phyloP scores from a whole-genome alignment of 2,329 filamentous ascomycete species.

The Passalora sequoiae region DNA sequence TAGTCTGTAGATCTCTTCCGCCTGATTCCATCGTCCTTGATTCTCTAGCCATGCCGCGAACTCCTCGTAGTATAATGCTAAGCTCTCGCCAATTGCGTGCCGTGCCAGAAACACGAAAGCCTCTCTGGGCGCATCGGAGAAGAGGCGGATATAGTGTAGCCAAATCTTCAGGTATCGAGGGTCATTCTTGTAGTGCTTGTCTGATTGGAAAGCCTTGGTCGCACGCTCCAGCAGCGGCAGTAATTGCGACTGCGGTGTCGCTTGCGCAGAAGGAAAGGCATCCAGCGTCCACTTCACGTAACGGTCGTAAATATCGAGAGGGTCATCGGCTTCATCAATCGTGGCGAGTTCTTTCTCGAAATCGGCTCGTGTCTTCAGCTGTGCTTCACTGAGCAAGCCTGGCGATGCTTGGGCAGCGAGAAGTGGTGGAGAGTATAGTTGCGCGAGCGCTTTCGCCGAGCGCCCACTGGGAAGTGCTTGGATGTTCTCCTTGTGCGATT shows the following conservation, averaged over 20 bases:
- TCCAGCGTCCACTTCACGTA: slow-evolving; percentile 97
- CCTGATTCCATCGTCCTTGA: slow-evolving; percentile 78
- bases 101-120: slow-evolving; percentile 86
- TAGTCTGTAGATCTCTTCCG: slow-evolving; percentile 86
- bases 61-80: slow-evolving; percentile 94
- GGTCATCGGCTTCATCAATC: slow-evolving; percentile 85
- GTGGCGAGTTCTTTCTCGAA: slow-evolving; percentile 78
- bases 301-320: slow-evolving; percentile 89
- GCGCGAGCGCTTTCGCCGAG: slow-evolving; percentile 81
- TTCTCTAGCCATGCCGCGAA: slow-evolving; percentile 90
- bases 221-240: slow-evolving; percentile 85
- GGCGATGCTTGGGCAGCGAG: slow-evolving; percentile 43
- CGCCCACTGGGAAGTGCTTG: slow-evolving; percentile 82
- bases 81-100: slow-evolving; percentile 76
- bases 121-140: slow-evolving; percentile 88
- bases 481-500: slow-evolving; percentile 96
- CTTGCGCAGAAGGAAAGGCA: slow-evolving; percentile 89
- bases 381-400: slow-evolving; percentile 67
- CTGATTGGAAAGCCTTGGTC: slow-evolving; percentile 82
- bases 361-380: slow-evolving; percentile 73
- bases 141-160: slow-evolving; percentile 89
- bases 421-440: slow-evolving; percentile 62
- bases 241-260: slow-evolving; percentile 84
- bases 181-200: slow-evolving; percentile 87
- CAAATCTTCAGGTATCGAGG: slow-evolving; percentile 88